Base-by-base conservation (phyloP, 768 basidiomycete genomes). In the Termitomyces titanicus region DNA sequence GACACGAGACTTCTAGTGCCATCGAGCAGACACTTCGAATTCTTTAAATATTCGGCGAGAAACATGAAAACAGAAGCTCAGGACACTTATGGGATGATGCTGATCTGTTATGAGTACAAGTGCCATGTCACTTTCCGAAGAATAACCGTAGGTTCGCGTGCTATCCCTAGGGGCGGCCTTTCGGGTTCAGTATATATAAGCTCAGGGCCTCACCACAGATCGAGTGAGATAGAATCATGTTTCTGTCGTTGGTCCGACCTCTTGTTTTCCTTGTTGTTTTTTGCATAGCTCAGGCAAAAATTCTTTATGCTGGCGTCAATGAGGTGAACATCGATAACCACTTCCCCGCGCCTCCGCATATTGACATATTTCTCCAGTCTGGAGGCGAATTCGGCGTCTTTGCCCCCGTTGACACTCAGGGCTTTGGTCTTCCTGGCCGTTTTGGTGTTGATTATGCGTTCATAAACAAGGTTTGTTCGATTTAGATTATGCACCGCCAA, bases 341-440 rank as follows among this genome's bases (percentile, higher is more conserved):
- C n/a, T 6, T 49, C 34, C 6, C 25, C 7, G n/a, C 34, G 11
- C 2, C 5, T 22, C n/a, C 12, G 11, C 22, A 1, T 25, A 37
- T 49, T 49, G 5, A 49, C 48, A 25, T 11, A 1, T 37, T 25
- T 12, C 17, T 3, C 5, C 10, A 78, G 77, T 79, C 76, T 33
- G 76, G 77, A 13, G 76, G 76, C 1, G 76, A 79, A 61, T 79
- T 79, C 58, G 75, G 76, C 8, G 74, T 76, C 15, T 76, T 70
- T 51, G 64, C 70, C 12, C 56, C 69, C 6, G 62, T 57, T 37
- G 70, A 67, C 27, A 68, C 68, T 20, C 58, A 64, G 46, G 76
- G 76, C 13, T 67, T 65, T 29, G 76, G 76, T 24, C 65, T 79
- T n/a, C 77, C 77, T 37, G 77, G 77, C 18, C 66, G 68, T 1